Evolutionary conservation across 768 basidiomycete genomes (phyloP), one percentile per base, ranked within the genome.

Genomic region (Tremella mesenterica): DNA sequence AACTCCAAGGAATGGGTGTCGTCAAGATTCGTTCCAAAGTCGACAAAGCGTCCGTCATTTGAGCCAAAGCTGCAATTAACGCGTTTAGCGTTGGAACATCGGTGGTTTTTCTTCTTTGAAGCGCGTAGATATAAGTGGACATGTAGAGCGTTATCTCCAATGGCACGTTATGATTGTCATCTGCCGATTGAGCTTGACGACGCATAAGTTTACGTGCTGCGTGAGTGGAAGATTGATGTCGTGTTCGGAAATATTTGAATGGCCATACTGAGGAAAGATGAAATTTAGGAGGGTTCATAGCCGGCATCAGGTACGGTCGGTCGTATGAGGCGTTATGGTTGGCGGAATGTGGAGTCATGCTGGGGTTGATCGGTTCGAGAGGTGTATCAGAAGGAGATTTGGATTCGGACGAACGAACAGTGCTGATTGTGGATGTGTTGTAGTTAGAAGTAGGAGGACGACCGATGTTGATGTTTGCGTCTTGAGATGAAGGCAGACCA

Each of bases 1-100:
- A 73, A 20, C 58, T 64, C 59, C 63, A 70, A 2, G 71, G 71
- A 21, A 73, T 69, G 2, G 71, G 71, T 3, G 71, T 71, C 10
- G 68, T 65, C 41, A 73, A 52, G 38, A 73, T 73, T 29, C 71
- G 53, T 46, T 73, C 71, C 23, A 73, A 49, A 26, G 54, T 56
- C 13, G 52, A 53, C 20, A 73, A 34, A 8, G 64, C 59, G 29
- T 71, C 71, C 5, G 58, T 54, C 59, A 71, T 59, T 20, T 43
- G 46, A 30, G 54, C 47, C 18, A 71, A 21, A 18, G 59, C 44
- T 29, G 53, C 51, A 1, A 73, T 46, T 12, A 73, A 54, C 18
- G 67, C 49, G 46, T 67, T 73, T 25, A 56, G 54, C 9, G 66
- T 70, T 0, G 70, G 58, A 18, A 67, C 69, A 51, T 73, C 71